Conservation (phyloP, 2,329 filamentous ascomycete species). For the Magnaporthiopsis incrustans region DNA sequence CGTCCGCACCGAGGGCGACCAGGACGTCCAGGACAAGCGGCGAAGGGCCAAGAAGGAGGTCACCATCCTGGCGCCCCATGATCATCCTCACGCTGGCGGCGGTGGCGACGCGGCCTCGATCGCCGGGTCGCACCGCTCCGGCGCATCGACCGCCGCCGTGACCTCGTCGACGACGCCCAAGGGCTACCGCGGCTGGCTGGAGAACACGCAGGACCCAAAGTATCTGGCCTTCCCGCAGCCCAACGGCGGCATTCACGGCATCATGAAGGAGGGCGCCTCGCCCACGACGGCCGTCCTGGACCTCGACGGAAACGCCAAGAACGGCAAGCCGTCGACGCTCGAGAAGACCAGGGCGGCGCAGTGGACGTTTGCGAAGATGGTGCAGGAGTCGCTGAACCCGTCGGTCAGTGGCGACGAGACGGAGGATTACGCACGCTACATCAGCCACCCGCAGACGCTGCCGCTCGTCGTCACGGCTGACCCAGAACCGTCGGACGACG, state of each 20-base stretch:
- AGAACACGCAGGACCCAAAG: constrained; percentile 22
- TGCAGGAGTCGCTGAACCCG: constrained; percentile 79
- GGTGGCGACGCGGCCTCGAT: constrained; percentile 31
- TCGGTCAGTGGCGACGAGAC: constrained; percentile 68
- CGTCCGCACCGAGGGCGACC: constrained; percentile 54
- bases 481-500: constrained; percentile 35
- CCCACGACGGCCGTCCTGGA: constrained; percentile 10
- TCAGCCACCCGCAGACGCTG: constrained; percentile 81
- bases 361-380: constrained; percentile 81
- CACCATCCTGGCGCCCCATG: constrained; percentile 56
- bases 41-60: constrained; percentile 53
- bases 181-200: constrained; percentile 12
- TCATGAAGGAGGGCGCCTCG: constrained; percentile 44
- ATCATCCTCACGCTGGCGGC: constrained; percentile 24
- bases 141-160: neutral
- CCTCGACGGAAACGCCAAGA: neutral
- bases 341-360: constrained; percentile 79
- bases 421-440: constrained; percentile 81
- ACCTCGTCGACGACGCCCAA: neutral
- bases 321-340: constrained; percentile 46
- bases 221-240: constrained; percentile 7
- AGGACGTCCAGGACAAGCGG: constrained; percentile 51
- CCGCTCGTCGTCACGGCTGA: constrained; percentile 72
- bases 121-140: constrained; percentile 8
- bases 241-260: constrained; percentile 25